Evolutionary conservation across 805 yeast genomes (phyloP), one percentile per base, ranked within the genome.

Genomic region (Nakazawaea ishiwadae): DNA sequence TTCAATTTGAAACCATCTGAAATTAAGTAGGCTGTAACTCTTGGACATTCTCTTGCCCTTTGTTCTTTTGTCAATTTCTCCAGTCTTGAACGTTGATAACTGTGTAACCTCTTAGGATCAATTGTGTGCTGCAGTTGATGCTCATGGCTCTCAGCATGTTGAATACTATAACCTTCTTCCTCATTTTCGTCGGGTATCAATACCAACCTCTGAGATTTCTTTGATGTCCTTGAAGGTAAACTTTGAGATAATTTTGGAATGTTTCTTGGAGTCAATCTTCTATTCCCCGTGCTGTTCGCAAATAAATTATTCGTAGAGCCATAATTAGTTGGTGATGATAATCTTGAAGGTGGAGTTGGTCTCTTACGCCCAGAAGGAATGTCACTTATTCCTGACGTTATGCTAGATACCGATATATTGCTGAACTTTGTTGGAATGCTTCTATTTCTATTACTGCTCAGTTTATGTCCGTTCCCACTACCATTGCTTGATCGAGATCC

Each of bases 21-120:
- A 4, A 90, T 82, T 49, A 88, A 76, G 61, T 91, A 91, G 1
- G 98, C 97, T 0, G 98, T 90, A 42, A 90, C 89, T 48, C 99
- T 63, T 31, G 95, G 79, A 49, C 83, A 73, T 46, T 79, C 84
- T 21, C 72, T 77, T 6, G 79, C 77, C 34, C 86, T 56, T 23
- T 66, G 65, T 30, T 79, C 85, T 50, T 73, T 79, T 28, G 75
- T 70, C 76, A 74, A 69, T 41, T 71, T 59, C 53, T 76, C 86
- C 4, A 81, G 84, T 35, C 61, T 51, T 4, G 69, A 58, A 35
- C 68, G 47, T 9, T 48, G 47, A 37, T 48, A 46, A 40, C 37
- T 18, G 37, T 48, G 31, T 39, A 45, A 16, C 47, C 51, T 17
- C 37, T 40, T 9, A 35, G 46, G 31, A 39, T 34, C 32, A 39